Base-by-base conservation (phyloP, 1,284 basidiomycete species). In the Trametes pubescens region DNA sequence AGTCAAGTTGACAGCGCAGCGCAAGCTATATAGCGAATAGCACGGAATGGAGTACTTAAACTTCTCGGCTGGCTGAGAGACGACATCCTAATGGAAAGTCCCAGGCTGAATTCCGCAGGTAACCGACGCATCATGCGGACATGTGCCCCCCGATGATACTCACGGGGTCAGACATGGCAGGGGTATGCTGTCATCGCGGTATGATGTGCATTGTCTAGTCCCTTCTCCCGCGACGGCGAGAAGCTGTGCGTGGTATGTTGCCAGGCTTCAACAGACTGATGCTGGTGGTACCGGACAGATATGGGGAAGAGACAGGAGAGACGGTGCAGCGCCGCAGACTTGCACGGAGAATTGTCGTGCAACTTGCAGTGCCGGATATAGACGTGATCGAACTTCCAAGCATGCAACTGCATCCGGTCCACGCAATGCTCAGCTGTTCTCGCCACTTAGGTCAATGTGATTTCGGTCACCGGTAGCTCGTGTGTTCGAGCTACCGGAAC, bases 61-160 rank as follows among this genome's bases (percentile, higher is more conserved):
- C 14, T 13, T 13, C 40, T 7, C 14, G 16, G 40, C 18, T 16
- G 18, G 40, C 40, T 43, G 40, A 16, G 40, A n/a, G 40, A n/a
- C 40, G 18, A n/a, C 18, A 16, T 43, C 40, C 40, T 3, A 43
- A n/a, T 32, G 8, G 29, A 32, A 32, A 32, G 40, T 16, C 10
- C 37, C 14, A 16, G 16, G 40, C 40, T 7, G 18, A 2, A 2
- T n/a, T 2, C 16, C 14, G 18, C 18, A n/a, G 40, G 40, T 43
- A 43, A 7, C 24, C 24, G 22, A 16, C 52, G 18, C 52, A 54
- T 54, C 52, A 54, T 40, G 35, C 16, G 52, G 52, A 40, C 52
- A 34, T 40, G 52, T n/a, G 29, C 29, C 29, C 29, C 35, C 34
- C 37, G 14, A 14, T 37, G 16, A 13, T 38, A 34, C 51, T 37